A percentile compares a stretch with the other conserved stretches of the same genome.
Conservation (phyloP, 2,329 filamentous ascomycete genomes). For the Phyllosticta citriasiana region DNA sequence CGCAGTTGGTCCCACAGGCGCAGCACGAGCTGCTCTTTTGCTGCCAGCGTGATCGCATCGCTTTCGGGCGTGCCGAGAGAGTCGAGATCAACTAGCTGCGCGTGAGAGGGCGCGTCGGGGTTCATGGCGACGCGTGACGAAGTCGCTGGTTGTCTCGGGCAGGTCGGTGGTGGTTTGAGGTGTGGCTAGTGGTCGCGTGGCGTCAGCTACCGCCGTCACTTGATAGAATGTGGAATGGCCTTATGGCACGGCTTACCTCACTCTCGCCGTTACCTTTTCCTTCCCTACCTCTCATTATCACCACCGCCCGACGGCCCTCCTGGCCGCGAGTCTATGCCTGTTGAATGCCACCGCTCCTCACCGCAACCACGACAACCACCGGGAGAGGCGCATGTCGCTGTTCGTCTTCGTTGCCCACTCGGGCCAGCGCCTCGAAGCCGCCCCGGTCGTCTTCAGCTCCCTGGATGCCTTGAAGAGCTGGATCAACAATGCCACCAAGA, state of each 20-base stretch:
- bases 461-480: slow-evolving; percentile 78
- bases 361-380: slow-evolving; percentile 1
- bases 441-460: slow-evolving; percentile 63
- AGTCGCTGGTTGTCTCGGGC: slow-evolving; percentile 4
- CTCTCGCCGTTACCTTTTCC: slow-evolving; percentile 8
- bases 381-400: slow-evolving; percentile 64
- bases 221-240: background rate
- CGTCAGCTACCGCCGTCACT: background rate
- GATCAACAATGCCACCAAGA: slow-evolving; percentile 64
- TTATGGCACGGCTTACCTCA: background rate
- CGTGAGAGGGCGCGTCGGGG: background rate
- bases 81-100: slow-evolving; percentile 16
- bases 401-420: slow-evolving; percentile 88
- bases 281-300: slow-evolving; percentile 16
- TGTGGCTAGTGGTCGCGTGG: background rate
- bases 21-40: slow-evolving; percentile 56
- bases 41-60: slow-evolving; percentile 49
- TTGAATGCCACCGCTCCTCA: background rate
- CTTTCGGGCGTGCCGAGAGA: slow-evolving; percentile 34
- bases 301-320: slow-evolving; percentile 5
- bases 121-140: slow-evolving; percentile 9
- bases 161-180: slow-evolving; percentile 4
- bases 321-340: slow-evolving; percentile 4
- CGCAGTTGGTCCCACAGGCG: slow-evolving; percentile 62
- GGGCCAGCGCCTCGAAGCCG: slow-evolving; percentile 73